phyloP scores from a whole-genome alignment of 345 rosid species.

The Ricinus communis region DNA sequence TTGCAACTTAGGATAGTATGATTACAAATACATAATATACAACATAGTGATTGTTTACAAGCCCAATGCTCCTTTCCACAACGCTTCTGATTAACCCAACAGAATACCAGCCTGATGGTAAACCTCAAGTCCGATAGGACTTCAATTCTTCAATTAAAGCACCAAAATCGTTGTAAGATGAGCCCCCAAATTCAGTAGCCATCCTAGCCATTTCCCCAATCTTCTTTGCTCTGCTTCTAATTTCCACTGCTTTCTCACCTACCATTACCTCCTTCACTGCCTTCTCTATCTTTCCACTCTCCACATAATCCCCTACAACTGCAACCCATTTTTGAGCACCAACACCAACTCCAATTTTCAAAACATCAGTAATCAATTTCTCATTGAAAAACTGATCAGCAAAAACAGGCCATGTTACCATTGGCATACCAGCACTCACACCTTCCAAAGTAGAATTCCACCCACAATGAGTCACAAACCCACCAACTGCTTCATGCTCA shows the following conservation, averaged over 20 bases:
- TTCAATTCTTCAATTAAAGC: neutral
- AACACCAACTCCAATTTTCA: slow-evolving; percentile 4
- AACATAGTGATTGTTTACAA: too few relatives aligned
- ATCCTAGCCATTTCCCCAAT: neutral
- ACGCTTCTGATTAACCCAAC: too few relatives aligned
- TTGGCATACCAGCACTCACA: slow-evolving; percentile 24
- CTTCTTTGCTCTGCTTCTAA: neutral
- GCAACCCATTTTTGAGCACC: slow-evolving; percentile 18
- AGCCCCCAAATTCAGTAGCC: neutral
- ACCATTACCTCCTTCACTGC: slow-evolving; percentile 14
- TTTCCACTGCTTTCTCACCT: neutral
- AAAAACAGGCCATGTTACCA: slow-evolving; percentile 25
- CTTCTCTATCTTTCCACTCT: slow-evolving; percentile 13
- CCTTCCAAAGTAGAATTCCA: slow-evolving; percentile 32
- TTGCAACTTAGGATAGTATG: too few relatives aligned
- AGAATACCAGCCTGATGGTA: too few relatives aligned
- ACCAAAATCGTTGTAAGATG: neutral
- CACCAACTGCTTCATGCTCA: slow-evolving; percentile 22
- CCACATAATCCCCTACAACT: neutral
- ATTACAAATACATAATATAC: too few relatives aligned
- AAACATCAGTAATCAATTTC: slow-evolving; percentile 12
- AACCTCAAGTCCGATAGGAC: neutral
- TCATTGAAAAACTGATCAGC: slow-evolving; percentile 32
- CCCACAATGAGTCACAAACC: slow-evolving; percentile 26
- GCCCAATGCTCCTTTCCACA: too few relatives aligned